Base-by-base conservation (phyloP, 495 filamentous ascomycete genomes). In the Aspergillus diversus region DNA sequence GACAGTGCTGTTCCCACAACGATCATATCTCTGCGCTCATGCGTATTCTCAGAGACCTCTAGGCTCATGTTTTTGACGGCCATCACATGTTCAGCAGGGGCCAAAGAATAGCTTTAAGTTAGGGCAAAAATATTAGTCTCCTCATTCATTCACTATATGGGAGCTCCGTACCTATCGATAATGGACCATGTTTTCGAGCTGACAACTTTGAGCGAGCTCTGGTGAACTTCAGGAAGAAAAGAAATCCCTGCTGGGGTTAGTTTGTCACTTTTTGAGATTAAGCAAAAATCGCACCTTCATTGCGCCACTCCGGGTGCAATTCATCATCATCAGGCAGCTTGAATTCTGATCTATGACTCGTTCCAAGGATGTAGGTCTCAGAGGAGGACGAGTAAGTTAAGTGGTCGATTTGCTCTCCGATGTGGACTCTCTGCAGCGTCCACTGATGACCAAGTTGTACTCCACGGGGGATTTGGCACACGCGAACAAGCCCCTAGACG, bases 31-130 rank as follows among this genome's bases (percentile, higher is more conserved):
- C 85, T 88, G 13, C 92, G 88, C 67, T 96, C 89, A 67, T 96
- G 90, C 0, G 93, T 97, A 42, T 87, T 85, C 74, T 98, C 95
- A 1, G 92, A 96, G 12, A 95, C 81, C 71, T 97, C 96, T 13
- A 99, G 83, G 59, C 91, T 88, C 52, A 98, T 81, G 2, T 89
- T 90, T 71, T 93, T 87, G 55, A 97, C 82, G 35, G 90, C 90
- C 66, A 93, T 87, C 5, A 97, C 77, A 43, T 86, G 84, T 75
- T 97, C 93, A 59, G 84, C 86, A 3, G 86, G 79, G 51, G 89
- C 90, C 67, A 96, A 79, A 17, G 71, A 51, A 63, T 80, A 81
- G 63, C 74, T 83, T 64, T 37, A 27, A 55, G 27, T 12, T 50
- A 47, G 47, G 54, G 16, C 58, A 49, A 17, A 12, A 50, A 42